phyloP scores from a whole-genome alignment of 1,284 basidiomycete genomes.

The Rhodotorula glutinis region DNA sequence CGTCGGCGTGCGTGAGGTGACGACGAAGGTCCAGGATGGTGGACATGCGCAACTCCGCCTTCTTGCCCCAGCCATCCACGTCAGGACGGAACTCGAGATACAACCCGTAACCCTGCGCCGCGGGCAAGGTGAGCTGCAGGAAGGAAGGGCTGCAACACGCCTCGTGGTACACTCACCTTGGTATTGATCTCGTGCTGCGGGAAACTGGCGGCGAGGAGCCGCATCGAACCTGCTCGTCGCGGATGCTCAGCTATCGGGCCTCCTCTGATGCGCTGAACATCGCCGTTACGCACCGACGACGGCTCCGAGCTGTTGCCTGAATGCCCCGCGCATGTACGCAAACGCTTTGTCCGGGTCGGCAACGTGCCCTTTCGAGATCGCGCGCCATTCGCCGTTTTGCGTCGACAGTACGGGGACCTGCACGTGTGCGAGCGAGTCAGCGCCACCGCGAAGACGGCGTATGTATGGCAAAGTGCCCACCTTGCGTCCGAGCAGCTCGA shows the following conservation, averaged over 20 bases:
- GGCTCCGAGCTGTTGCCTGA: conserved; percentile 69
- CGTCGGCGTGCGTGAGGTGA: conserved; percentile 10
- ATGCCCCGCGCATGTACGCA: conserved; percentile 73
- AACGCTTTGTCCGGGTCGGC: conserved; percentile 70
- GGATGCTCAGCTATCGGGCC: background rate
- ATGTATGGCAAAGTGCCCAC: background rate
- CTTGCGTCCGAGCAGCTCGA: conserved; percentile 83
- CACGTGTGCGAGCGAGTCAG: background rate
- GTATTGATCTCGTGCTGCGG: conserved; percentile 63
- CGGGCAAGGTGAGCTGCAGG: background rate
- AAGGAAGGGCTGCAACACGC: too few species aligned
- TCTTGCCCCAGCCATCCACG: conserved; percentile 69
- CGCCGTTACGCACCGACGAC: conserved; percentile 59
- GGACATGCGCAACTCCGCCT: conserved; percentile 61
- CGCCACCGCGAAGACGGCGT: too few species aligned
- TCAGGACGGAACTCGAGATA: conserved; percentile 73
- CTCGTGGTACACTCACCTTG: conserved; percentile 44
- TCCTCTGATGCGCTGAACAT: too few species aligned
- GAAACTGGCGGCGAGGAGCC: conserved; percentile 69
- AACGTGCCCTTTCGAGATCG: conserved; percentile 65
- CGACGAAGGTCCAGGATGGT: conserved; percentile 26
- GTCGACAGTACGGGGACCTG: conserved; percentile 74
- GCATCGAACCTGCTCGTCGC: conserved; percentile 55
- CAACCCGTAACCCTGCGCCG: conserved; percentile 57
- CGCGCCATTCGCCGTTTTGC: conserved; percentile 70